Base-by-base conservation (phyloP, 352 stramenopile genomes). In the Globisporangium paddicum region DNA sequence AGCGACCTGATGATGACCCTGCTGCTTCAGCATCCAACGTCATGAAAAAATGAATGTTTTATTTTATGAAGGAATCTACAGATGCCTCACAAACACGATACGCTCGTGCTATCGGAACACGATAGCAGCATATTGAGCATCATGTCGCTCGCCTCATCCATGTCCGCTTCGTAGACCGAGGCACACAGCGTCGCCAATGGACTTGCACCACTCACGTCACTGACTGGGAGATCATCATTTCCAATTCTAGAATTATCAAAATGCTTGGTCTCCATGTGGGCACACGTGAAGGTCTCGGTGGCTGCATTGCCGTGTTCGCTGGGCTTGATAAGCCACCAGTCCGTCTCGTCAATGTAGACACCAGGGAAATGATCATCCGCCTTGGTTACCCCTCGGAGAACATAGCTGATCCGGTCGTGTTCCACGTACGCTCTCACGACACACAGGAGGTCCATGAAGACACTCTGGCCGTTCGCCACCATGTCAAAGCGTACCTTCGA, bases 321-420 rank as follows among this genome's bases (percentile, higher is more conserved):
- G 1, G 55, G 55, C 8, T 37, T 25, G 23, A 57, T 48, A 14
- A 57, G n/a, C 26, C 49, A 28, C 57, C 57, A 63, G 49, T 52
- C 57, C 7, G 25, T 50, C 49, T 63, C 57, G 37, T 63, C 57
- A 21, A 57, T 57, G 26, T 57, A 57, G 49, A 63, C 47, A 1
- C 57, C 57, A 18, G 46, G 57, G 21, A 63, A 63, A 21, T 63
- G 57, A 1, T 9, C 25, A 10, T 63, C 57, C 0, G 28, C n/a
- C 26, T 51, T 57, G 25, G 57, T 52, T 11, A 49, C 34, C 5
- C 16, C 35, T 21, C 47, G 47, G 25, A 50, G 11, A 10, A 45
- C 57, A 2, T 30, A 51, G 16, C 26, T 37, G 18, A 37, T 46
- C 21, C 57, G 38, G 13, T 21, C 23, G 10, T n/a, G 10, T 11